Evolutionary conservation across 2,329 filamentous ascomycete species (phyloP).

Genomic region (Colletotrichum sublineola): DNA sequence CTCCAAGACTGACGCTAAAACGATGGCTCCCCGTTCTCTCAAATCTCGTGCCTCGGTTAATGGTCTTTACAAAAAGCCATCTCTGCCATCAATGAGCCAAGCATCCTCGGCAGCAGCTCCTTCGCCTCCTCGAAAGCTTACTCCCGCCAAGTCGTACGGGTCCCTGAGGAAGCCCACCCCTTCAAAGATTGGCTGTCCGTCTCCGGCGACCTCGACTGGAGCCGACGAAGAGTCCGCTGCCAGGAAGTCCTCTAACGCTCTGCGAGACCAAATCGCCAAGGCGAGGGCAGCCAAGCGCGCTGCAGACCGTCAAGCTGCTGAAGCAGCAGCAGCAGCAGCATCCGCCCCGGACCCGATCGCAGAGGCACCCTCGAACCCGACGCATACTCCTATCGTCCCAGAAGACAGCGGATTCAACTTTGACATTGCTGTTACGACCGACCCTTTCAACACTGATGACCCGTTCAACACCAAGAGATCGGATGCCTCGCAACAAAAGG

Average conservation of each 20-base stretch:
- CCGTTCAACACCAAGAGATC: conserved; percentile 78
- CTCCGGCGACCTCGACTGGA: conserved; percentile 45
- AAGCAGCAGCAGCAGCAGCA: conserved; percentile 38
- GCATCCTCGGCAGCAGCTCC: neutral
- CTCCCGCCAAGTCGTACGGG: conserved; percentile 35
- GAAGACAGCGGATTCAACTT: conserved; percentile 62
- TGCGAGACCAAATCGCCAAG: conserved; percentile 93
- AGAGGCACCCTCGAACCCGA: neutral
- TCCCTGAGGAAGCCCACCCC: conserved; percentile 27
- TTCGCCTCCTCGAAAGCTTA: conserved; percentile 29
- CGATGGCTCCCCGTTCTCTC: conserved; percentile 59
- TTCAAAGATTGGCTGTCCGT: conserved; percentile 16
- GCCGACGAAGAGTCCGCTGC: conserved; percentile 46
- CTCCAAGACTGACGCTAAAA: conserved; percentile 61
- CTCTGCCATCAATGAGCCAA: conserved; percentile 56
- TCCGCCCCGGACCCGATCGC: neutral
- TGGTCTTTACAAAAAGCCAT: conserved; percentile 69
- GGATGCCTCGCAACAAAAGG: conserved; percentile 71
- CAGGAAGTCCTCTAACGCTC: conserved; percentile 80
- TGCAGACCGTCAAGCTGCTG: conserved; percentile 52
- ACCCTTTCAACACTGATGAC: conserved; percentile 77
- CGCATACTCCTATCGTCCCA: conserved; percentile 56
- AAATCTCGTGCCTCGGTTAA: conserved; percentile 67
- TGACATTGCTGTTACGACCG: conserved; percentile 55
- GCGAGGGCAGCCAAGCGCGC: conserved; percentile 85